Conservation (phyloP, 306 rosid genomes). For the Ziziphus jujuba region DNA sequence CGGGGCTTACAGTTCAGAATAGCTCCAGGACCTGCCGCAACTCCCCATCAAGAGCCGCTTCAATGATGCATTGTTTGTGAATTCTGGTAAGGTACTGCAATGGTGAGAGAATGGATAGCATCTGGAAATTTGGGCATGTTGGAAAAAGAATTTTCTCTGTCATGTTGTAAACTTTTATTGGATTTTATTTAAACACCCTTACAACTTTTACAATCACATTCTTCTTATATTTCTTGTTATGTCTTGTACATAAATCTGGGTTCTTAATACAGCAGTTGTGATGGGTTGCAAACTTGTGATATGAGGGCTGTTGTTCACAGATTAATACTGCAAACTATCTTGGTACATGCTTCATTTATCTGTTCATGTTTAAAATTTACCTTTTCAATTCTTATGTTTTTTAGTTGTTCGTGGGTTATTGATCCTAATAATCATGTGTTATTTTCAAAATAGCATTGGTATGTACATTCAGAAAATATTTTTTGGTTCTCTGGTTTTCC, state of each 20-base stretch:
- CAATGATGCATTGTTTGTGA: conserved; percentile 19
- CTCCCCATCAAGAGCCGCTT: conserved; percentile 35
- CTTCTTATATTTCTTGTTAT: neutral
- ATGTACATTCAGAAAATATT: no score
- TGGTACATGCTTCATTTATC: neutral
- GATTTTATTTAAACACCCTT: conserved; percentile 1
- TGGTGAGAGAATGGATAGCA: conserved; percentile 2
- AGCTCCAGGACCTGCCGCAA: conserved; percentile 40
- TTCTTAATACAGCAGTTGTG: conserved; percentile 16
- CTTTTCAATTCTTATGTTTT: no score
- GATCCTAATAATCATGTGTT: no score
- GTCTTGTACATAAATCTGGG: conserved; percentile 19
- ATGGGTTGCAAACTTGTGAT: conserved; percentile 10
- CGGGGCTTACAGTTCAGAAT: conserved; percentile 40
- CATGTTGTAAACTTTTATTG: conserved; percentile 16
- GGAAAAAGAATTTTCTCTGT: conserved; percentile 13
- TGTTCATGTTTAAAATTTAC: neutral
- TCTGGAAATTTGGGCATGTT: conserved; percentile 19
- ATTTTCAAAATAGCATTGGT: no score
- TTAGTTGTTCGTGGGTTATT: no score
- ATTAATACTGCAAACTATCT: conserved; percentile 21
- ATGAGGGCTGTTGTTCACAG: neutral
- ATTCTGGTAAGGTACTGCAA: conserved; percentile 6
- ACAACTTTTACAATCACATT: neutral
- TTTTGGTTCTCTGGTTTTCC: no score